These are phyloP conservation scores for Solanum gandarillasii DNA, from an alignment of 257 asterid genomes.

Conservation along the genomic window DNA sequence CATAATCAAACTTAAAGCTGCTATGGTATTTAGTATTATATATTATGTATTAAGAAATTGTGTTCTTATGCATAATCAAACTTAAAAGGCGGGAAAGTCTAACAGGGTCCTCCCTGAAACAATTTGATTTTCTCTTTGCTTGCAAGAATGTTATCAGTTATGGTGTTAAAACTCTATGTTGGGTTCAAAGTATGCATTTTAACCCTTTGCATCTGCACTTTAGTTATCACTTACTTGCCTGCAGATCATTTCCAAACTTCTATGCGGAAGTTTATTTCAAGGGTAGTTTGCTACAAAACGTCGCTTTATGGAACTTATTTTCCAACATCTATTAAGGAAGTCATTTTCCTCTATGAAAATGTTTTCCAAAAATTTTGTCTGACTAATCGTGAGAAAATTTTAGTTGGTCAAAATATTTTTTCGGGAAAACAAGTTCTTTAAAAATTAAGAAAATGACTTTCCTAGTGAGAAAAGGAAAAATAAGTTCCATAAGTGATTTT, in stretches of 20 bases:
- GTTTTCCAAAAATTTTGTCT: background rate
- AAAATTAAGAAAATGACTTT: background rate
- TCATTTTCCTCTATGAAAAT: background rate
- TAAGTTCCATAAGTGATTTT: background rate
- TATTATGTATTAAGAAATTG: background rate
- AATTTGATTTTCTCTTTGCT: background rate
- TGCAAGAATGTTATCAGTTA: background rate
- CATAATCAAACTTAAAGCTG: background rate
- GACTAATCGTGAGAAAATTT: background rate
- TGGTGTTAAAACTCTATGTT: background rate
- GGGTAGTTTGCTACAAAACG: background rate
- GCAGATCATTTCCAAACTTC: background rate
- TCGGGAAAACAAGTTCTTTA: no score
- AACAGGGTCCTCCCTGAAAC: background rate
- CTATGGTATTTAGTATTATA: background rate
- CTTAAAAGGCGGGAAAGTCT: background rate
- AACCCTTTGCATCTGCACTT: background rate
- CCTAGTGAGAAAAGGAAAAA: background rate
- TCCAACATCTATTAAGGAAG: background rate
- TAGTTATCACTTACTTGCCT: background rate
- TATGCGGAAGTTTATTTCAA: background rate
- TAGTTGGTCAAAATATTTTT: background rate
- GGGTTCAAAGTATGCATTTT: background rate
- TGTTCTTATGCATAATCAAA: background rate
- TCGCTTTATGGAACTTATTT: background rate